Percentiles rank a stretch among this genome's conserved stretches.
These are phyloP conservation scores for Catenaria anguillulae DNA, from an alignment of 371 early-diverging fungal genomes.

Conservation along the genomic window DNA sequence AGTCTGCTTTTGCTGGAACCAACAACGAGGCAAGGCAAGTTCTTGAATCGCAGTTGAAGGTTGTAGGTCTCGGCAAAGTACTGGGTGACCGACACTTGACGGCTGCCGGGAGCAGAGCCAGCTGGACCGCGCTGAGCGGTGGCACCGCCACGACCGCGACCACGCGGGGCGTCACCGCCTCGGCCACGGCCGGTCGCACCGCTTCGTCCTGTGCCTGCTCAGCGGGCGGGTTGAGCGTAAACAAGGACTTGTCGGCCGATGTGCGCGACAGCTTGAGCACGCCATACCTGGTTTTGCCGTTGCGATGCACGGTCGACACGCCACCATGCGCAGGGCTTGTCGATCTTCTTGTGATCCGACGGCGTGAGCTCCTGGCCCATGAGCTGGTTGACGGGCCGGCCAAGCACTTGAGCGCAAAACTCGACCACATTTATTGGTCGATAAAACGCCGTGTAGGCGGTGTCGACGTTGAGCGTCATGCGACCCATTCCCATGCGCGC, in stretches of 20 bases:
- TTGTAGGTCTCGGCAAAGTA: constrained; percentile 62
- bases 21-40: constrained; percentile 69
- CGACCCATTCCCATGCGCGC: not conserved
- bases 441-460: not conserved
- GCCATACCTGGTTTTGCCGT: not conserved
- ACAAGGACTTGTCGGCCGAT: not conserved
- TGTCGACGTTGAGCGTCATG: constrained; percentile 1
- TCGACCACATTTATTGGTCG: not conserved
- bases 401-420: not conserved
- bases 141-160: too few species aligned
- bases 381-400: not conserved
- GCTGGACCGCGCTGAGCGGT: too few species aligned
- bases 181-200: too few species aligned
- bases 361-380: not conserved
- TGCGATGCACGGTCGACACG: not conserved
- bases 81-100: constrained; percentile 31
- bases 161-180: too few species aligned
- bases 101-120: too few species aligned
- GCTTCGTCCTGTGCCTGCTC: not conserved
- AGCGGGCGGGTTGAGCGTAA: not conserved
- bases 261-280: not conserved
- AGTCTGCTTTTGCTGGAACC: constrained; percentile 13
- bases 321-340: not conserved
- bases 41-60: constrained; percentile 46
- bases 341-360: not conserved